Conservation (phyloP, 805 yeast genomes). For the Kockiozyma suomiensis region DNA sequence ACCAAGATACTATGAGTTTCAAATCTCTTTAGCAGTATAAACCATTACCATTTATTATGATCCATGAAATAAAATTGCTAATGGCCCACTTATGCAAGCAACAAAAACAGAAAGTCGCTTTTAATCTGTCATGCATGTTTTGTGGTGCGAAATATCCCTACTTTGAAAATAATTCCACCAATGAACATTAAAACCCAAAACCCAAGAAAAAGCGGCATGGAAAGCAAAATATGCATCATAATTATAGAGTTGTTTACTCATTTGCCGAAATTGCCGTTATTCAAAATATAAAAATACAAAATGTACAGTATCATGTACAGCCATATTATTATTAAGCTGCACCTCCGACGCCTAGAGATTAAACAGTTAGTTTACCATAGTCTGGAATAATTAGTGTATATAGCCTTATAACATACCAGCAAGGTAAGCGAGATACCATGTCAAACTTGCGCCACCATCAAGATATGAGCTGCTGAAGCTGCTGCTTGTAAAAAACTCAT, state of each 20-base stretch:
- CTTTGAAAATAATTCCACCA: too few relatives aligned
- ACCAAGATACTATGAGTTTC: too few relatives aligned
- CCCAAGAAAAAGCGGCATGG: background rate
- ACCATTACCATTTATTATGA: too few relatives aligned
- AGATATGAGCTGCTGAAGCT: slow-evolving; percentile 59
- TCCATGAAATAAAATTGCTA: too few relatives aligned
- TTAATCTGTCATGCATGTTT: too few relatives aligned
- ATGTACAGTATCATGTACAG: background rate
- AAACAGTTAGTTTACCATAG: background rate
- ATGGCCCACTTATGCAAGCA: too few relatives aligned
- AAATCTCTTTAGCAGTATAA: too few relatives aligned
- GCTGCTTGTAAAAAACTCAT: slow-evolving; percentile 58
- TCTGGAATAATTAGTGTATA: too few relatives aligned
- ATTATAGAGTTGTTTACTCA: background rate
- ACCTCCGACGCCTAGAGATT: slow-evolving; percentile 14
- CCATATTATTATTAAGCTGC: background rate
- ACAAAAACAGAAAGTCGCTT: too few relatives aligned
- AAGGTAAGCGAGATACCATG: slow-evolving; percentile 82
- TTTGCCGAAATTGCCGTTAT: background rate
- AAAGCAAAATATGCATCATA: background rate
- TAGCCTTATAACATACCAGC: slow-evolving; percentile 46
- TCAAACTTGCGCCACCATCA: slow-evolving; percentile 82
- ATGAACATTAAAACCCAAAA: background rate
- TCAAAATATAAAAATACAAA: background rate
- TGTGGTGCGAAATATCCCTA: too few relatives aligned